Conservation (phyloP, 345 rosid species). For the Mangifera indica region DNA sequence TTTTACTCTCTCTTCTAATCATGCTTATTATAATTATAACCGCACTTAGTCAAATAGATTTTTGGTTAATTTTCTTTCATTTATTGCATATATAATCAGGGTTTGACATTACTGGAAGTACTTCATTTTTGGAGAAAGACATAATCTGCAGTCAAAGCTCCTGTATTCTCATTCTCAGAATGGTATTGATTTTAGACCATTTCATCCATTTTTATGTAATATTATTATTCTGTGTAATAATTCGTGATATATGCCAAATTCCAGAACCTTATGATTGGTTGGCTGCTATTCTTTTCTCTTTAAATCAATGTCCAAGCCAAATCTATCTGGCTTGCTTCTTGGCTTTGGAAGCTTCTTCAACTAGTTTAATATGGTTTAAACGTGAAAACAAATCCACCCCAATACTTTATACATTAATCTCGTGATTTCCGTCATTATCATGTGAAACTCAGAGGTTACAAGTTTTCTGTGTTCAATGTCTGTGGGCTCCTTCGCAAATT, state of each 20-base stretch:
- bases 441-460: background rate
- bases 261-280: background rate
- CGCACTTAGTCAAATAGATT: background rate
- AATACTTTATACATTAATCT: background rate
- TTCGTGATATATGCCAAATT: background rate
- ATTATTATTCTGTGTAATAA: too few relatives aligned
- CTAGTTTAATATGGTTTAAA: background rate
- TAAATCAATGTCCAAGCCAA: background rate
- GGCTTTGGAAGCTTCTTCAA: background rate
- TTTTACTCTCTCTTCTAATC: background rate
- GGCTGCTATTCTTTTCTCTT: background rate
- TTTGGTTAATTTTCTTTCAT: background rate
- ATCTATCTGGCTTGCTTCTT: background rate
- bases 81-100: background rate
- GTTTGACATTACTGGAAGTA: background rate
- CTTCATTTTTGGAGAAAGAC: background rate
- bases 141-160: background rate
- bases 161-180: too few relatives aligned
- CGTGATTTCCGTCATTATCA: background rate
- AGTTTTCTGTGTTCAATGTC: background rate
- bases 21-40: background rate
- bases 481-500: too few relatives aligned
- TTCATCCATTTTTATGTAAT: too few relatives aligned
- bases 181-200: too few relatives aligned
- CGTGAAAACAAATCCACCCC: background rate